Base-by-base conservation (phyloP, 1,139 yeast species). In the Magnusiomyces magnusii region DNA sequence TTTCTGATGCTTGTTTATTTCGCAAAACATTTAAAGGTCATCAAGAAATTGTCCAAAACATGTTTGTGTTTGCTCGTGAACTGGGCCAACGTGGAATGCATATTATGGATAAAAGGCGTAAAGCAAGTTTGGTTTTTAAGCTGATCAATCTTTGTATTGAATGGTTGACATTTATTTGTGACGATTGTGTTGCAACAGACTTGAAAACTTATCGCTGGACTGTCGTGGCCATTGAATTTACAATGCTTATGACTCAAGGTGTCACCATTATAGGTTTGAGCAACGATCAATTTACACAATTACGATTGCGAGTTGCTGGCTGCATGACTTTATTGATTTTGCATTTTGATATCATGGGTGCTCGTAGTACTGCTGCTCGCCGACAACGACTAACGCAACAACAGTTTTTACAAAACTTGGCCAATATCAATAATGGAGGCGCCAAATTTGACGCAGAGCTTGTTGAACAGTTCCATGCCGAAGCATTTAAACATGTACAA, bases 271-370 rank as follows among this genome's bases (percentile, higher is more conserved):
- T 92, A 60, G 90, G 92, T 0, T 77, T 93, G 55, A 83, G 82
- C 60, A 90, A 89, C 62, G 88, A 84, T 25, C 93, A 88, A 68
- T 93, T 92, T 69, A 77, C 81, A 60, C 76, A 79, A 55, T 76
- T 93, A 66, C 85, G 91, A 66, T 80, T 83, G 58, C 91, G 90
- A 69, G 97, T 93, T 52, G 96, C 98, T 0, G 88, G 96, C 1
- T 91, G 98, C 73, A 91, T 93, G 95, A 85, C 97, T 1, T 76
- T 93, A 58, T 78, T 93, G 63, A 92, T 93, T 64, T 89, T 97
- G 0, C 99, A 93, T 74, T 93, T 93, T 69, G 99, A 93, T 74
- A 91, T 93, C 60, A 93, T 93, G 97, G 99, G 99, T 57, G 97
- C 98, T 0, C 80, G 98, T 67, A 87, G 97, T 5, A 87, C 87